These are phyloP conservation scores for Neonectria sp. DNA, from an alignment of 2,329 filamentous ascomycete genomes.

Conservation along the genomic window DNA sequence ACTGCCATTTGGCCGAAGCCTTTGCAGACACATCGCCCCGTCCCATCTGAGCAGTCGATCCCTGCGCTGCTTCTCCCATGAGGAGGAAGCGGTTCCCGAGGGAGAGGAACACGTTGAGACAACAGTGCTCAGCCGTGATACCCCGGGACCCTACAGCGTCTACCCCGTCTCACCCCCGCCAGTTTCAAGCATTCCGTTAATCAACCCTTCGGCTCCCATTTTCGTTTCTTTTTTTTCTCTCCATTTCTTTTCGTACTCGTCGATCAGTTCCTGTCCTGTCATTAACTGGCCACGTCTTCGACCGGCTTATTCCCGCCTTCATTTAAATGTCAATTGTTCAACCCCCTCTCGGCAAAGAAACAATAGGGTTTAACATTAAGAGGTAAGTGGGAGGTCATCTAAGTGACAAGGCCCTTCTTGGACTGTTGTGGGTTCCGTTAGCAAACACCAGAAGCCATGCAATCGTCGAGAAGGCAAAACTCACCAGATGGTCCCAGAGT, in stretches of 20 bases:
- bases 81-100: conserved; percentile 16
- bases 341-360: conserved; percentile 36
- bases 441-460: conserved; percentile 1
- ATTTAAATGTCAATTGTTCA: conserved; percentile 40
- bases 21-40: conserved; percentile 15
- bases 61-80: conserved; percentile 13
- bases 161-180: neutral
- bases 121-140: conserved; percentile 3
- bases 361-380: conserved; percentile 40
- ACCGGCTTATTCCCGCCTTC: conserved; percentile 39
- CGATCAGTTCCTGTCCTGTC: conserved; percentile 23
- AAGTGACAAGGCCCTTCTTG: conserved; percentile 60
- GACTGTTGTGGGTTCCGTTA: conserved; percentile 45
- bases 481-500: conserved; percentile 89
- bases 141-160: neutral
- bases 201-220: conserved; percentile 9
- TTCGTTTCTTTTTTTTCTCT: conserved; percentile 12
- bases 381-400: conserved; percentile 34
- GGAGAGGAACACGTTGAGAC: conserved; percentile 11
- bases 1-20: conserved; percentile 31
- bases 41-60: conserved; percentile 11
- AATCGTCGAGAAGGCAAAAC: conserved; percentile 35
- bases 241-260: conserved; percentile 14
- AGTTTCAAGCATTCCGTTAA: conserved; percentile 12
- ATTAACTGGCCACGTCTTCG: conserved; percentile 45